phyloP scores from a whole-genome alignment of 345 rosid species.

The Psidium guajava region DNA sequence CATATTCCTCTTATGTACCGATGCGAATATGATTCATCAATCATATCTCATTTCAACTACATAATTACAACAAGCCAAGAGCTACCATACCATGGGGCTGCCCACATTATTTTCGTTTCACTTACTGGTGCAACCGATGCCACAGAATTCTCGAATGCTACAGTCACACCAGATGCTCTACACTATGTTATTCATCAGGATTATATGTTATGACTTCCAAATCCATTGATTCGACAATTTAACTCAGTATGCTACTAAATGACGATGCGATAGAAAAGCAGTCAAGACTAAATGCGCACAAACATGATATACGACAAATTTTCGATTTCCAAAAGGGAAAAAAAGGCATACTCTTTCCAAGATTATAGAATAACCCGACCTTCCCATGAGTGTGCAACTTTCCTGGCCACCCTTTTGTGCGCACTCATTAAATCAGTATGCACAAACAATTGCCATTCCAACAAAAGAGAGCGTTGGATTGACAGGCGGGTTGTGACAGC shows the following conservation, averaged over 20 bases:
- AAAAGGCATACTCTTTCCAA: neutral
- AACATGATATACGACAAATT: neutral
- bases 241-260: neutral
- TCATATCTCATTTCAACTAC: neutral
- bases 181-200: neutral
- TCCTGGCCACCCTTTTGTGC: neutral
- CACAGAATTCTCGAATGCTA: neutral
- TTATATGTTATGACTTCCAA: neutral
- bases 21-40: neutral
- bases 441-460: neutral
- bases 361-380: neutral
- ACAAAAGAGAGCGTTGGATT: neutral
- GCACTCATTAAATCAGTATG: neutral
- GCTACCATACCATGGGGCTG: neutral
- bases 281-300: neutral
- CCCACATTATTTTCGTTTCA: neutral
- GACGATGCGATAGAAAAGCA: neutral
- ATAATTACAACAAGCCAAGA: neutral
- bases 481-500: neutral
- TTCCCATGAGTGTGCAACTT: neutral
- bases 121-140: neutral
- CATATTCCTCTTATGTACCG: neutral
- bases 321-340: neutral
- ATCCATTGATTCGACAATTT: neutral
- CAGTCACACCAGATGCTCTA: neutral